These are phyloP conservation scores for Albatrellus ellisii DNA, from an alignment of 768 basidiomycete species.

Conservation along the genomic window DNA sequence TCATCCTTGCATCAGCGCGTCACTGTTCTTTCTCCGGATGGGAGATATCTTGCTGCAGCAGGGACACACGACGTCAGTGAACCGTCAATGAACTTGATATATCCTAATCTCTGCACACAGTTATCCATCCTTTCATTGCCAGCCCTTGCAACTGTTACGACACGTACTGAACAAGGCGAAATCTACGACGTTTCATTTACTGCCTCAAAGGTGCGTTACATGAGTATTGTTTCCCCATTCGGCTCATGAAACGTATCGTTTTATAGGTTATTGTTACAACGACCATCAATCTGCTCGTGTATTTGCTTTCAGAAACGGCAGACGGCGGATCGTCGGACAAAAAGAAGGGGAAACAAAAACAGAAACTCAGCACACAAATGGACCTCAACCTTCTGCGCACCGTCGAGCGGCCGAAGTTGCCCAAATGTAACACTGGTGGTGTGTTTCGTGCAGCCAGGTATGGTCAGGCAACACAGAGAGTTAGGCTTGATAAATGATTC, in stretches of 20 bases:
- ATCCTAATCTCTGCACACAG: conserved; percentile 7
- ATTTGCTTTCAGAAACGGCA: conserved; percentile 31
- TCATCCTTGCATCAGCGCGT: conserved; percentile 53
- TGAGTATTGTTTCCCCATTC: background rate
- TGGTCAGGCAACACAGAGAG: background rate
- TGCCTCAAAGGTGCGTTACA: conserved; percentile 40
- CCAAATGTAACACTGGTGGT: conserved; percentile 5
- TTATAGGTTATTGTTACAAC: conserved; percentile 53
- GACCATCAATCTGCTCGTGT: conserved; percentile 50
- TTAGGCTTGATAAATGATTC: background rate
- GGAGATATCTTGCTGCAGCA: conserved; percentile 51
- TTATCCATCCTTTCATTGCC: conserved; percentile 16
- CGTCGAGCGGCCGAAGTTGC: conserved; percentile 9
- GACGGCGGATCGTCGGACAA: conserved; percentile 24
- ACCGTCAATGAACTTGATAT: background rate
- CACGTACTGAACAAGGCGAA: conserved; percentile 53
- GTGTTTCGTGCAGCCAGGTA: conserved; percentile 6
- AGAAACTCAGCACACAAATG: conserved; percentile 14
- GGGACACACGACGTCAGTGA: conserved; percentile 55
- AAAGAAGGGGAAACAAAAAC: conserved; percentile 29
- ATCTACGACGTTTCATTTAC: conserved; percentile 84
- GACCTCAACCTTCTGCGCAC: conserved; percentile 6
- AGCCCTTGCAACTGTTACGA: conserved; percentile 28
- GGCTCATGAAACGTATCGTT: background rate
- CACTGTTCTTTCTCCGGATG: conserved; percentile 65